phyloP scores from a whole-genome alignment of 2,329 filamentous ascomycete genomes.

The Dothiorella sarmentorum region DNA sequence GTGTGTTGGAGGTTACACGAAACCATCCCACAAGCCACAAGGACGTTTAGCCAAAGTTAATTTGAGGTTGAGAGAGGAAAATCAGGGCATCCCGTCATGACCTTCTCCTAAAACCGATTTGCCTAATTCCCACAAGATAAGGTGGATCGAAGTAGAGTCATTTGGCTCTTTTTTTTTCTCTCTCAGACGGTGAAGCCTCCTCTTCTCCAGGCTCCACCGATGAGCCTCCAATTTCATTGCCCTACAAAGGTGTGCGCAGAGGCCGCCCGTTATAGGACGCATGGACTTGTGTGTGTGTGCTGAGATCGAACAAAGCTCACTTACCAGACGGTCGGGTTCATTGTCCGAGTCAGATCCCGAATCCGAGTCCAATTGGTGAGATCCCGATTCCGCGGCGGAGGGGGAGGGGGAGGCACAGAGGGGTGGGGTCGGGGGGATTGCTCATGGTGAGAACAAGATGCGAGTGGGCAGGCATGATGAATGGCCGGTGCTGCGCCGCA shows the following conservation, averaged over 20 bases:
- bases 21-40: background rate
- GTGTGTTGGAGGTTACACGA: constrained; percentile 1
- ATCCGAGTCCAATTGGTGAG: background rate
- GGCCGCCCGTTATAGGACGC: constrained; percentile 1
- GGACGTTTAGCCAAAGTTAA: background rate
- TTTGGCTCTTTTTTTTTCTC: background rate
- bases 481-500: constrained; percentile 9
- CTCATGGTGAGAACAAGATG: background rate
- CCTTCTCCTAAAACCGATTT: background rate
- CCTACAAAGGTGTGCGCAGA: background rate
- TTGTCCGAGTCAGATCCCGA: too few species aligned
- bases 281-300: too few species aligned
- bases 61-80: background rate
- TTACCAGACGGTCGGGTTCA: constrained; percentile 2
- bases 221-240: background rate
- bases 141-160: background rate
- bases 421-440: too few species aligned
- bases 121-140: background rate
- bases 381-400: constrained; percentile 15
- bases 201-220: background rate
- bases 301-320: constrained; percentile 2
- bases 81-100: background rate
- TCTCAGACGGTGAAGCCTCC: background rate
- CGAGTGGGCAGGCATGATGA: background rate
- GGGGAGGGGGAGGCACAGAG: too few species aligned